These are phyloP conservation scores for Elongisporangium prolatum DNA, from an alignment of 352 stramenopile genomes.

Conservation along the genomic window DNA sequence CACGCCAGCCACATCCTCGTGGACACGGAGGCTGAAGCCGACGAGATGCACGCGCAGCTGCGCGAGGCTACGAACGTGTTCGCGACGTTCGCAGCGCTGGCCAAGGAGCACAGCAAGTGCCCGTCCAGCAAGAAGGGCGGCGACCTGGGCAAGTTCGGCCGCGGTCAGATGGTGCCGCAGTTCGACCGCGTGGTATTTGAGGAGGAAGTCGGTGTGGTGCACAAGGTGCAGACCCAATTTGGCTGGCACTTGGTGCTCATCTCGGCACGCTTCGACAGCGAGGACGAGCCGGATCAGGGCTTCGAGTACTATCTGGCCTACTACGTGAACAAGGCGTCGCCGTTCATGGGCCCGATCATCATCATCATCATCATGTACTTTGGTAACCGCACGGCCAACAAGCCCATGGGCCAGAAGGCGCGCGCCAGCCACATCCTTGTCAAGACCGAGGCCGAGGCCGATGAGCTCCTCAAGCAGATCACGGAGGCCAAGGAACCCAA, in stretches of 20 bases:
- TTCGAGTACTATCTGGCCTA: conserved; percentile 20
- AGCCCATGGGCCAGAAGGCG: conserved; percentile 28
- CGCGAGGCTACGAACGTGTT: conserved; percentile 40
- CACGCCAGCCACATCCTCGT: conserved; percentile 83
- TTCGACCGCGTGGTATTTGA: conserved; percentile 77
- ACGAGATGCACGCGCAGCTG: conserved; percentile 54
- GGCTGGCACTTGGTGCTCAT: conserved; percentile 64
- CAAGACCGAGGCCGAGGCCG: conserved; percentile 42
- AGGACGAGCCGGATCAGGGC: conserved; percentile 30
- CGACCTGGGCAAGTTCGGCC: conserved; percentile 67
- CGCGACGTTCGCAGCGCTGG: conserved; percentile 59
- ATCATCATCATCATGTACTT: conserved; percentile 47
- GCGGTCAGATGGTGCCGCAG: conserved; percentile 69
- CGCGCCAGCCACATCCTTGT: conserved; percentile 64
- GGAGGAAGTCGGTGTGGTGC: conserved; percentile 55
- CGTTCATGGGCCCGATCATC: conserved; percentile 46
- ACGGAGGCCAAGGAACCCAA: conserved; percentile 45
- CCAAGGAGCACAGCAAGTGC: conserved; percentile 68
- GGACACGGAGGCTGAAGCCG: conserved; percentile 56
- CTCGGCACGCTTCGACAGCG: conserved; percentile 42
- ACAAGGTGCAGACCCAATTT: conserved; percentile 85
- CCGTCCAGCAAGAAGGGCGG: conserved; percentile 56
- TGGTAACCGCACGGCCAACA: conserved; percentile 19
- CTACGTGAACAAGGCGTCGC: conserved; percentile 32
- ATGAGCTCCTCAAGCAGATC: conserved; percentile 55